Base-by-base conservation (phyloP, 257 asterid species). In the Euphrasia confusa region DNA sequence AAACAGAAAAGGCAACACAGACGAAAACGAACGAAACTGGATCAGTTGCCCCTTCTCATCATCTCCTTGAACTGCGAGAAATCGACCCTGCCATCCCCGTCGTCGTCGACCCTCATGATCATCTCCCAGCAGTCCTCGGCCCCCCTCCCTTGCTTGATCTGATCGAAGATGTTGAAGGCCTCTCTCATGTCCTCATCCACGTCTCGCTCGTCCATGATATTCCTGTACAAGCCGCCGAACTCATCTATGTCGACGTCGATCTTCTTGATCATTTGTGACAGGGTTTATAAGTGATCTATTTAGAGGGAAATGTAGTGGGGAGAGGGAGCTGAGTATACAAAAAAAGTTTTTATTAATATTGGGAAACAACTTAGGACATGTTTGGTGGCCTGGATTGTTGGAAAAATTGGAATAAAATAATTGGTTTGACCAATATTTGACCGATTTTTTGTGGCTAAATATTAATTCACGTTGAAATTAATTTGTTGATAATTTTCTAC, bases 151-250 rank as follows among this genome's bases (percentile, higher is more conserved):
- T 81, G 84, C 65, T 79, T 75, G 2, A 84, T 80, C 60, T 68
- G 77, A 27, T 84, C 92, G 7, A 81, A 84, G 6, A 84, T 88
- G 11, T 78, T 80, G 72, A 84, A 84, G 8, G 92, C 92, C 60
- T 81, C 88, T 10, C 71, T 66, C 84, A 79, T 78, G 57, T 81
- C 89, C 10, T 72, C 84, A 42, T 84, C 86, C 64, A 74, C 86
- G 14, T 84, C 80, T 0, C 77, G 71, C 61, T 78, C 89, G 21
- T 76, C 84, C 83, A 82, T 73, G 40, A 84, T 84, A 17, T 62
- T 63, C 11, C 62, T 78, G 35, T 81, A 84, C 70, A 84, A 42
- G 6, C 72, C 45, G 2, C 79, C 83, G 10, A 84, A 84, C 58
- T 84, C 93, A 1, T 74, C 86, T 0, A 84, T 72, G 66, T 84